Evolutionary conservation across 1,284 basidiomycete genomes (phyloP), one percentile per base, ranked within the genome.

Genomic region (Puccinia novopanici): DNA sequence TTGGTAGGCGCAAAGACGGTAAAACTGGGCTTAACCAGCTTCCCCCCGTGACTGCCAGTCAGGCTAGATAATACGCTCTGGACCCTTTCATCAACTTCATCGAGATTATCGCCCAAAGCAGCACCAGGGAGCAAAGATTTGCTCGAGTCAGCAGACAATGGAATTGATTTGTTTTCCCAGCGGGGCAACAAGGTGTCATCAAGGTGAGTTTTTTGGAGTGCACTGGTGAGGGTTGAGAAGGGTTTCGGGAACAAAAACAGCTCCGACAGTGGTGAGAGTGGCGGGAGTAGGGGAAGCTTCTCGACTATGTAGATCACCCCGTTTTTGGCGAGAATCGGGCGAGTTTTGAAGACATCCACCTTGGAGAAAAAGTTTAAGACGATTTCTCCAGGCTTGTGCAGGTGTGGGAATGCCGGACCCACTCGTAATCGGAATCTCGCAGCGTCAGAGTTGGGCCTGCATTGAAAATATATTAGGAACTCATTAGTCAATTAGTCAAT

Each of bases 241-340:
- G 74, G 76, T 12, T 77, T 52, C 1, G 84, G 84, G 55, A 83
- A 82, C 22, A 83, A 59, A 76, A 85, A 84, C 15, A 83, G 75
- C 68, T 83, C 80, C 63, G 83, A 83, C 15, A 85, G 81, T 1
- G 84, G 82, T 3, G 82, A 71, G 22, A 84, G 82, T 12, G 84
- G 84, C 22, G 84, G 84, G 27, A 84, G 63, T 24, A 85, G 81
- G 1, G 84, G 84, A 17, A 37, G 9, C 50, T 34, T 59, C 27
- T 80, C 37, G 42, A 81, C 75, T 27, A 82, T 65, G 42, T 83
- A 75, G 12, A 83, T 83, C 61, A 81, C 70, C 24, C 84, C 84
- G 70, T 85, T 85, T 82, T 84, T 84, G 15, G 84, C 83, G n/a
- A 82, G 75, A 81, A 85, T 77, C 17, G 83, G 80, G 3, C 48